Base-by-base conservation (phyloP, 768 basidiomycete species). In the Suillus alpinus region DNA sequence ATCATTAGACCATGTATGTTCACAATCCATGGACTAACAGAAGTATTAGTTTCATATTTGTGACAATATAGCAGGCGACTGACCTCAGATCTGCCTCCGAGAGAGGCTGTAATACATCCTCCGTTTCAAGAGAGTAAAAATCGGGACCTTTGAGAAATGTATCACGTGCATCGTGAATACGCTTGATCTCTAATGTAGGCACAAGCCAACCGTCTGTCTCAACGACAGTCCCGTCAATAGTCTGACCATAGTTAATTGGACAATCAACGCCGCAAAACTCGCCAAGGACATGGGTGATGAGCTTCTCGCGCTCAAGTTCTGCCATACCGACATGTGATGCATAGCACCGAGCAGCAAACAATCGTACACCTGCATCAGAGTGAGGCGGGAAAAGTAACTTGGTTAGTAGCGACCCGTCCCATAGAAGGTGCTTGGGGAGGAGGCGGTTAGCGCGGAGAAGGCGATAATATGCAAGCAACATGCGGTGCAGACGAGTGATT, bases 381-480 rank as follows among this genome's bases (percentile, higher is more conserved):
- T 86, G 81, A 26, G 86, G 75, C 0, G 81, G 75, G 52, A 67
- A 71, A 49, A 85, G 75, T 4, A 87, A 71, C 18, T 62, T 57
- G 32, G 79, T 77, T 10, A 87, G 71, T 6, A 77, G 72, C 0
- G 74, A 68, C 14, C 76, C 57, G 2, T 84, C 71, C 94, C 94
- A 96, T 37, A 74, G 67, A n/a, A 86, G 74, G 16, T 83, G 75
- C 16, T 68, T 62, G 2, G 92, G 87, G 20, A 95, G 80, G 62
- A 85, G 77, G 16, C 86, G 85, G 70, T 92, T 94, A 26, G 86
- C 86, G 68, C 82, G 80, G 18, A 95, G 78, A 53, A 96, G 81
- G 41, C 95, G 87, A 69, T 91, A 91, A 68, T 95, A 92, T 0
- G 91, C 84, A 47, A 96, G 78, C 36, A 97, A 81, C 0, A 90